Conservation (phyloP, 1,284 basidiomycete genomes). For the Athelia sp. region DNA sequence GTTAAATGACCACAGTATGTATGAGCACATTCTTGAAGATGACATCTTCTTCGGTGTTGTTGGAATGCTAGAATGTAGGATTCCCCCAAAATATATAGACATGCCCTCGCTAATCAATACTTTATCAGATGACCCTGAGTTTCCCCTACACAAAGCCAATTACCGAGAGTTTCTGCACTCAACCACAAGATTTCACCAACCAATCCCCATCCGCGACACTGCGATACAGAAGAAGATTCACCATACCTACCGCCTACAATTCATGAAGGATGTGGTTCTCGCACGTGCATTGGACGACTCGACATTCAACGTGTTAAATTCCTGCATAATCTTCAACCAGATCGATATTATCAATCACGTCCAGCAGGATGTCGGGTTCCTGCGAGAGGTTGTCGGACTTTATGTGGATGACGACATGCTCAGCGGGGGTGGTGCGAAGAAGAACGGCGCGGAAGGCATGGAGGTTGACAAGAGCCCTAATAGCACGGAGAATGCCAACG, state of each 20-base stretch:
- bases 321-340: conserved; percentile 98
- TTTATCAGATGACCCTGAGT: conserved; percentile 88
- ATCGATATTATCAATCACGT: conserved; percentile 95
- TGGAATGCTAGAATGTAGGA: conserved; percentile 94
- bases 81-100: conserved; percentile 9
- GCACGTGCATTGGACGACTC: conserved; percentile 93
- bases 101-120: conserved; percentile 4
- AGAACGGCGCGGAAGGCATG: conserved; percentile 22
- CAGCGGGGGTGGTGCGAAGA: conserved; percentile 24
- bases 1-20: conserved; percentile 92
- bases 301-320: conserved; percentile 95
- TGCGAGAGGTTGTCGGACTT: conserved; percentile 74
- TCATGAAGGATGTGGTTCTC: conserved; percentile 97
- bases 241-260: conserved; percentile 94
- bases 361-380: conserved; percentile 72
- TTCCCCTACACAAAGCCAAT: conserved; percentile 91
- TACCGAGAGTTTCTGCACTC: conserved; percentile 90
- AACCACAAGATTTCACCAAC: conserved; percentile 81
- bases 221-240: conserved; percentile 85
- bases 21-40: conserved; percentile 94
- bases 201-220: conserved; percentile 75
- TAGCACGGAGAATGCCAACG: conserved; percentile 11
- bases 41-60: conserved; percentile 90
- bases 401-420: conserved; percentile 71
- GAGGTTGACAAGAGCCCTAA: conserved; percentile 32